These are phyloP conservation scores for Ascoidea rubescens DNA, from an alignment of 805 yeast species.

Conservation along the genomic window DNA sequence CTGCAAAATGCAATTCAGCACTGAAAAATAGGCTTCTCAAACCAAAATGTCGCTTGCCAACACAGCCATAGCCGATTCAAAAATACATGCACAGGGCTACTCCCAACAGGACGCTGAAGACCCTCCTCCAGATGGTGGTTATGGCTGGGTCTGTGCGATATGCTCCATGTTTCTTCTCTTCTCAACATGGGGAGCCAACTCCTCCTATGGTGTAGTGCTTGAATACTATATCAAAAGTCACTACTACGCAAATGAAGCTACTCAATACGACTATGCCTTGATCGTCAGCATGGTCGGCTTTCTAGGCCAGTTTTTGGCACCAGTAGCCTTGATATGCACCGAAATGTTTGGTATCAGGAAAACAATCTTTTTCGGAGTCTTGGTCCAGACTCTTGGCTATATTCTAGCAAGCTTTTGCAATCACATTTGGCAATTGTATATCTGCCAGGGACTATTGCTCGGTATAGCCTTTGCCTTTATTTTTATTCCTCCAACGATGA, in stretches of 20 bases:
- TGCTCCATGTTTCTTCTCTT: conserved; percentile 27
- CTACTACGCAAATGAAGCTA: conserved; percentile 33
- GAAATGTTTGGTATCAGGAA: conserved; percentile 29
- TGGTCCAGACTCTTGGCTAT: conserved; percentile 31
- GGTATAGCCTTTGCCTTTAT: conserved; percentile 39
- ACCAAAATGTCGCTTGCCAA: too few species aligned
- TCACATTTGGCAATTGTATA: conserved; percentile 40
- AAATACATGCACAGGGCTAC: too few species aligned
- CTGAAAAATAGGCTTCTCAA: too few species aligned
- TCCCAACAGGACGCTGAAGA: conserved; percentile 5
- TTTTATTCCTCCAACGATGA: conserved; percentile 30
- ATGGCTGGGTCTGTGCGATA: conserved; percentile 36
- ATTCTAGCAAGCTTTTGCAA: conserved; percentile 33
- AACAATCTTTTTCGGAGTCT: conserved; percentile 28
- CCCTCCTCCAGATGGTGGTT: conserved; percentile 36
- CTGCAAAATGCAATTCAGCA: too few species aligned
- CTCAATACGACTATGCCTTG: conserved; percentile 35
- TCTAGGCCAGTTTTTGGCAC: conserved; percentile 33
- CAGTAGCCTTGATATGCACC: conserved; percentile 29
- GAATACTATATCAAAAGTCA: conserved; percentile 30
- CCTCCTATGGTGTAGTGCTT: conserved; percentile 38
- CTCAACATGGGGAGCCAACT: conserved; percentile 44
- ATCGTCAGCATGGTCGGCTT: conserved; percentile 50
- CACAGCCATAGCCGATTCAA: too few species aligned
- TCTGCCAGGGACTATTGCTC: conserved; percentile 44